These are phyloP conservation scores for Diutina neorugosa DNA, from an alignment of 1,139 yeast genomes.

Conservation along the genomic window DNA sequence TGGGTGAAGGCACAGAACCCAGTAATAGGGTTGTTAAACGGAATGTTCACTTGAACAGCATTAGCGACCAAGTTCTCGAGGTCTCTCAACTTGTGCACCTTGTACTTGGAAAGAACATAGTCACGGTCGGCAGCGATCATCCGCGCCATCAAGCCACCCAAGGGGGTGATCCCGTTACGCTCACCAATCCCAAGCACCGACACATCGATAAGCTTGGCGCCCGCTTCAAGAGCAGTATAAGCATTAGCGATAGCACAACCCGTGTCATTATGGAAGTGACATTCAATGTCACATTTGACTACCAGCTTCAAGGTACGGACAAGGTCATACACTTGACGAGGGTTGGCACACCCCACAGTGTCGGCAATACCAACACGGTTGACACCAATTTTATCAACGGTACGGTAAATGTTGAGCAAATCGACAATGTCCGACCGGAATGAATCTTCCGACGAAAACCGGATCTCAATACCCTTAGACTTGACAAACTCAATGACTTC, in stretches of 20 bases:
- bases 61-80: constrained; percentile 93
- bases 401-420: constrained; percentile 85
- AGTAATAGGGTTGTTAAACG: constrained; percentile 97
- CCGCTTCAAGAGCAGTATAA: constrained; percentile 95
- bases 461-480: constrained; percentile 91
- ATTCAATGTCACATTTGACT: constrained; percentile 93
- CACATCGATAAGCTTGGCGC: constrained; percentile 90
- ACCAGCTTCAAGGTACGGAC: constrained; percentile 88
- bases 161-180: constrained; percentile 96
- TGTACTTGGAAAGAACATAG: constrained; percentile 88
- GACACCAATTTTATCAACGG: constrained; percentile 95
- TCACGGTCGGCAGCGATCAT: constrained; percentile 99
- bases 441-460: constrained; percentile 95
- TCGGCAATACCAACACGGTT: constrained; percentile 99
- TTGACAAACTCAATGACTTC: constrained; percentile 97
- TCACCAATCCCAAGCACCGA: constrained; percentile 97
- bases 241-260: constrained; percentile 99
- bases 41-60: constrained; percentile 93
- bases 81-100: constrained; percentile 91
- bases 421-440: constrained; percentile 96
- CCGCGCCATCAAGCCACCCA: constrained; percentile 97
- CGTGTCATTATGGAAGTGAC: constrained; percentile 98
- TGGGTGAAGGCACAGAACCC: constrained; percentile 99
- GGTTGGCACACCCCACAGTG: constrained; percentile 98
- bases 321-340: constrained; percentile 95